Base-by-base conservation (phyloP, 345 rosid genomes). In the Viola odorata region DNA sequence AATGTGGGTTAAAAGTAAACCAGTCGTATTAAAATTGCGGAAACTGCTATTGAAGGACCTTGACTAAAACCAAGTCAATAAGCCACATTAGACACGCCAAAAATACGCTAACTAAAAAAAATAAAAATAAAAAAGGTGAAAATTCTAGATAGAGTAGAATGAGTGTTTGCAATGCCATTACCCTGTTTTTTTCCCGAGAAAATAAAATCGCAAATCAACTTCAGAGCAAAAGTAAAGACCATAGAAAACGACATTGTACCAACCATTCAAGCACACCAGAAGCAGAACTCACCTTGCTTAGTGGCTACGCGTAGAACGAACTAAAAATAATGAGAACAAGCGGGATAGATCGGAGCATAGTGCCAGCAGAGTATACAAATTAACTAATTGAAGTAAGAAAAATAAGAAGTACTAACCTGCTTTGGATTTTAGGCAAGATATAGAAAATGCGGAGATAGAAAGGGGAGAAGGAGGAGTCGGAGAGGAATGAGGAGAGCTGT, bases 21-120 rank as follows among this genome's bases (percentile, higher is more conserved):
- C 2, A 2, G 32, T 23, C 32, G 47, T 11, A 11, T 44, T 5
- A 52, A 52, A 23, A 8, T 14, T 55, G 17, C 37, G 4, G 5
- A 36, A 55, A 64, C 8, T 55, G 59, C 12, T 37, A 45, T 45
- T 17, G 7, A 7, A 37, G 5, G 38, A 36, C 61, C 57, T 45
- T 55, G 55, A 64, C 55, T 15, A 55, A 17, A 55, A 47, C 7
- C 7, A 8, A n/a, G 58, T 53, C 60, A 63, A 63, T 6, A 44
- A 36, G 36, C n/a, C 59, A 12, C 37, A 37, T 8, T 45, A 45
- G 59, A 54, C 44, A 53, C 45, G 53, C 16, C 16, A 45, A 55
- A 55, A 53, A 0, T 9, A 37, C n/a, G 8, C 23, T 10, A 7
- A 38, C 37, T 4, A 3, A 14, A 38, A 14, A 49, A 37, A 5